These are phyloP conservation scores for Kluyveromyces lactis DNA, from an alignment of 805 yeast genomes.

Conservation along the genomic window DNA sequence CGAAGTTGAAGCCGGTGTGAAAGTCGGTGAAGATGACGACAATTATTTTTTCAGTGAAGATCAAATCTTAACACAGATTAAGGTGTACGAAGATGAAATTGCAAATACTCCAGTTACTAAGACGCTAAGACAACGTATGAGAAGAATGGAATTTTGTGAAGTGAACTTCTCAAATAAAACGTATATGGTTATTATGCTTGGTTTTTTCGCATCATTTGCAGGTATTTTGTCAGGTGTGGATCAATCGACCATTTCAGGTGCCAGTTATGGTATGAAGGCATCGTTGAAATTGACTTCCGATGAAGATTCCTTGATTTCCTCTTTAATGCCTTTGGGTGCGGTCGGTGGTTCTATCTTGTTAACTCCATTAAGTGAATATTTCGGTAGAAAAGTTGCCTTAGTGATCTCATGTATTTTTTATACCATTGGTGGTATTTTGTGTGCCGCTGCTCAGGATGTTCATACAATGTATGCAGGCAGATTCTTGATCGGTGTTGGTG, in stretches of 20 bases:
- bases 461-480: constrained; percentile 53
- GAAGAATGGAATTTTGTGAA: constrained; percentile 7
- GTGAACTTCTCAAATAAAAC: constrained; percentile 38
- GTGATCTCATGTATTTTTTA: constrained; percentile 51
- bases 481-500: constrained; percentile 52
- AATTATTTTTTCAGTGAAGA: not conserved
- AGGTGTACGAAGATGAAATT: not conserved
- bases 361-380: constrained; percentile 46
- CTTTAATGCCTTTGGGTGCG: constrained; percentile 65
- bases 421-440: constrained; percentile 51
- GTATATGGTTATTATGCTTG: constrained; percentile 42
- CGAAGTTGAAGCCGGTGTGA: not conserved
- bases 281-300: constrained; percentile 34
- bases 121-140: not conserved
- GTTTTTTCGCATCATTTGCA: constrained; percentile 51
- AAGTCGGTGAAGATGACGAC: not conserved
- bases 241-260: constrained; percentile 61
- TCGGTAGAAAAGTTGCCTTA: constrained; percentile 50
- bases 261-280: constrained; percentile 41
- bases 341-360: constrained; percentile 53
- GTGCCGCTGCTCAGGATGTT: constrained; percentile 41
- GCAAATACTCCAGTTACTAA: not conserved
- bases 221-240: constrained; percentile 62
- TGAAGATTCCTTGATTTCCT: constrained; percentile 45
- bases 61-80: not conserved